Conservation (phyloP, 805 yeast species). For the Barnettozyma vustinii region DNA sequence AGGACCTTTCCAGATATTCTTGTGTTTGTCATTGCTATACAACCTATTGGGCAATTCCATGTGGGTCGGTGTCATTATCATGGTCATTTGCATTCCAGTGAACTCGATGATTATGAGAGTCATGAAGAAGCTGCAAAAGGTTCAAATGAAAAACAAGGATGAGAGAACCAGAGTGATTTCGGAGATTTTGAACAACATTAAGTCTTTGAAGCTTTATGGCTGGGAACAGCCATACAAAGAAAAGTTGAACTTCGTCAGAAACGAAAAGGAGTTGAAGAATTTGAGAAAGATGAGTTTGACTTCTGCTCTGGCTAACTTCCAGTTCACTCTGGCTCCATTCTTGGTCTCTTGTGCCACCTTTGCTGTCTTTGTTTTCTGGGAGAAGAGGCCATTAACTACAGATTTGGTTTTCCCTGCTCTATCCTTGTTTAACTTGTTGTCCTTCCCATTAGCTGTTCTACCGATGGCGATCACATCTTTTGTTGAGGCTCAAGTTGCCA, state of each 20-base stretch:
- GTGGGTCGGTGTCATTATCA: slow-evolving; percentile 91
- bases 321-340: slow-evolving; percentile 85
- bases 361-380: slow-evolving; percentile 63
- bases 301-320: slow-evolving; percentile 64
- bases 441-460: slow-evolving; percentile 87
- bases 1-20: slow-evolving; percentile 80
- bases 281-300: slow-evolving; percentile 68
- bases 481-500: slow-evolving; percentile 85
- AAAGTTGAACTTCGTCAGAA: slow-evolving; percentile 76
- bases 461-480: slow-evolving; percentile 85
- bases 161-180: slow-evolving; percentile 84
- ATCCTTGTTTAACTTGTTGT: slow-evolving; percentile 78
- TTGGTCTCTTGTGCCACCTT: slow-evolving; percentile 87
- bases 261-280: slow-evolving; percentile 76
- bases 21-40: slow-evolving; percentile 72
- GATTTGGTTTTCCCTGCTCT: slow-evolving; percentile 91
- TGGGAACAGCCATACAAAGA: slow-evolving; percentile 89
- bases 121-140: slow-evolving; percentile 70
- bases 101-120: slow-evolving; percentile 63
- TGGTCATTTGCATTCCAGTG: slow-evolving; percentile 73
- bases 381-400: slow-evolving; percentile 66
- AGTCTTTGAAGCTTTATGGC: slow-evolving; percentile 87
- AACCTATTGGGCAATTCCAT: slow-evolving; percentile 77
- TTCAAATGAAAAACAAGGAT: slow-evolving; percentile 88
- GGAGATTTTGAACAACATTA: slow-evolving; percentile 86